Conservation (phyloP, 73 alveolate species). For the Paramecium biaurelia region DNA sequence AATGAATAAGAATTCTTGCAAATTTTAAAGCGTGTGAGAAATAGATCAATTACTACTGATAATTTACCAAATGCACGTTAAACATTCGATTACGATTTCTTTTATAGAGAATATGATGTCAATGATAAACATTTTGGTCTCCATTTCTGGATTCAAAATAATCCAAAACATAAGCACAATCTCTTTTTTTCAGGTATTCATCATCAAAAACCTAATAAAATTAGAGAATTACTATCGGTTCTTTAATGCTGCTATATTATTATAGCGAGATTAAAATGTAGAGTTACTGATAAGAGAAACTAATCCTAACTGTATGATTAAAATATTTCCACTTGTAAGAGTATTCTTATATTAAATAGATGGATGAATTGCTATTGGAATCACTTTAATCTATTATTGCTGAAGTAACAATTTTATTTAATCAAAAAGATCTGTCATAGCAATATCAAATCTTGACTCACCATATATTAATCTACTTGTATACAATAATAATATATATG, state of each 20-base stretch:
- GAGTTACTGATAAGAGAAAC: background rate
- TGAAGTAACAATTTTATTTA: background rate
- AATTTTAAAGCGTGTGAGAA: background rate
- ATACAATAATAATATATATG: background rate
- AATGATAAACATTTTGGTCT: background rate
- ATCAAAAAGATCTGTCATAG: background rate
- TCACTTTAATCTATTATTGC: background rate
- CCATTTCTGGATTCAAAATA: constrained; percentile 31
- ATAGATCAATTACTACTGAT: background rate
- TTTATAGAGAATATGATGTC: constrained; percentile 10
- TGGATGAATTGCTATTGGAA: background rate
- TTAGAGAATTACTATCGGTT: background rate
- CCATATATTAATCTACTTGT: background rate
- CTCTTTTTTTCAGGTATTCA: background rate
- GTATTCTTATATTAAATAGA: background rate
- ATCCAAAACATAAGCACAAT: background rate
- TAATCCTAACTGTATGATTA: constrained; percentile 6
- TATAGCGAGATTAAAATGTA: background rate
- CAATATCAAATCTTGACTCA: background rate
- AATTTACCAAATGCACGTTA: background rate
- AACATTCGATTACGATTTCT: constrained; percentile 21
- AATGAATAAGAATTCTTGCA: constrained; percentile 9
- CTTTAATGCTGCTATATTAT: background rate
- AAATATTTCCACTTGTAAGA: background rate
- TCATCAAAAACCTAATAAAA: background rate